Conservation (phyloP, 257 asterid species). For the Apocynum venetum region DNA sequence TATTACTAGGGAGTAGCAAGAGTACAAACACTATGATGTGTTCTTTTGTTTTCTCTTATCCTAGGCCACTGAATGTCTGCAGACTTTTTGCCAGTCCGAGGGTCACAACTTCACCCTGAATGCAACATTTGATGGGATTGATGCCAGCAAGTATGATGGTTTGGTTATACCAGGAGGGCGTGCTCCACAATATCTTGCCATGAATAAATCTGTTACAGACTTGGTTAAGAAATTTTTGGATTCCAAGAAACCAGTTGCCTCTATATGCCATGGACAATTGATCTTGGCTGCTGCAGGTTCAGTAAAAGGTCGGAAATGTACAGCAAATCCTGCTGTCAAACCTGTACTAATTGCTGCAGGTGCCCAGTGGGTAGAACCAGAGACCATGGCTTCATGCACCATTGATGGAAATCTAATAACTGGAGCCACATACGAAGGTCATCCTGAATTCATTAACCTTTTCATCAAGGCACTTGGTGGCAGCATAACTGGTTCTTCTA, state of each 20-base stretch:
- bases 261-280: conserved; percentile 88
- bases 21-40: background rate
- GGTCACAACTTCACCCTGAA: conserved; percentile 89
- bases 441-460: conserved; percentile 79
- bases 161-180: conserved; percentile 91
- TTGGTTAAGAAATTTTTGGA: conserved; percentile 57
- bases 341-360: conserved; percentile 85
- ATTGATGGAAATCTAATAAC: conserved; percentile 80
- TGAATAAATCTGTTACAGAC: conserved; percentile 53
- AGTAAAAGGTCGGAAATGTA: conserved; percentile 68
- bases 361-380: conserved; percentile 88
- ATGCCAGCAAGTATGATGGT: conserved; percentile 70
- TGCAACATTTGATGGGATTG: conserved; percentile 74
- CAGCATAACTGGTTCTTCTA: conserved; percentile 70
- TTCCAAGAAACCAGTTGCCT: conserved; percentile 59
- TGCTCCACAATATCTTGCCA: conserved; percentile 92
- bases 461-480: conserved; percentile 86
- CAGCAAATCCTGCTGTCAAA: conserved; percentile 73
- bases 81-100: conserved; percentile 82
- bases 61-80: conserved; percentile 20
- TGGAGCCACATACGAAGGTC: conserved; percentile 73
- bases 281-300: conserved; percentile 80
- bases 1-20: background rate
- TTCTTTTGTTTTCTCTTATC: no score
- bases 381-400: conserved; percentile 65